Evolutionary conservation across 345 rosid species (phyloP), one percentile per base, ranked within the genome.

Genomic region (Salix purpurea): DNA sequence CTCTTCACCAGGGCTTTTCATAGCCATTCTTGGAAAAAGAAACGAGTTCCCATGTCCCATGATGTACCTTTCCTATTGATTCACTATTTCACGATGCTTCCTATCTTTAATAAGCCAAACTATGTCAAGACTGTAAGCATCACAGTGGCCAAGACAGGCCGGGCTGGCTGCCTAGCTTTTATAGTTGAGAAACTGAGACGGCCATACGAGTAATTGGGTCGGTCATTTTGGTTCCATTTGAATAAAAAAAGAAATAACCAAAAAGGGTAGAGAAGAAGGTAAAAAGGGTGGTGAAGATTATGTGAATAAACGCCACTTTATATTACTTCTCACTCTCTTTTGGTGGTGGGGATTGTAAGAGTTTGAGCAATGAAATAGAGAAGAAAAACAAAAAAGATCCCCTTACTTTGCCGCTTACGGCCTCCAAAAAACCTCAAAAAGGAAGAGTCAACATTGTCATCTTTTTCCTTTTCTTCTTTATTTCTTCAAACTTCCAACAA

Each of bases 331-430:
- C 67, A 28, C 19, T 24, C 28, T 56, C 19, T 15, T 12, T n/a
- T 7, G 26, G 58, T 24, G 76, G 56, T 40, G 67, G 75, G 64
- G 19, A 6, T 60, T 4, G 15, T 24, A 37, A 48, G 23, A 23
- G 39, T 48, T 74, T 66, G 65, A 74, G 32, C 6, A 3, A 12
- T 14, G 6, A 26, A 26, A n/a, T 65, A 4, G 21, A 65, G 46
- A 23, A 21, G 48, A 23, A 15, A 42, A 46, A 70, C 56, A 54
- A 56, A 77, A 54, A 66, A 66, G 48, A 65, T 42, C 23, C 11
- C 56, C 37, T 72, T 65, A 66, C 70, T 79, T 77, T 67, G 79
- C 85, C 77, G 79, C 83, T 83, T 62, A 71, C 56, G 71, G 21
- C 50, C 50, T 66, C 48, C 7, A 4, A 16, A n/a, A 39, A 30